Evolutionary conservation across 805 yeast genomes (phyloP).

Genomic region (Candida easanensis): DNA sequence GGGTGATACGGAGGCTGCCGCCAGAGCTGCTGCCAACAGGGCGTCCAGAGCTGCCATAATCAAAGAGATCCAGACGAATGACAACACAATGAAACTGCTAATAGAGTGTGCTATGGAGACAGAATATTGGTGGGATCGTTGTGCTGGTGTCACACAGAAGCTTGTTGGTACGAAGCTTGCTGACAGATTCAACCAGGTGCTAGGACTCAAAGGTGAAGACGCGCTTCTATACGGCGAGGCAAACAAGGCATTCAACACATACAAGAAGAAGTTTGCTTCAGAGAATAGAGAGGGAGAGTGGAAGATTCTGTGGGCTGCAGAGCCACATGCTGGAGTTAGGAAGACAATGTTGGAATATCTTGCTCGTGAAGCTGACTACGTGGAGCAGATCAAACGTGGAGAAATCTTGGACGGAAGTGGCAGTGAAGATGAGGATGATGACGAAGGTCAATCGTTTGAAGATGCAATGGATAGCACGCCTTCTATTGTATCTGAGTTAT

Average conservation of each 20-base stretch:
- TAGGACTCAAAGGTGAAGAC: background rate
- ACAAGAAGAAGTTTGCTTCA: background rate
- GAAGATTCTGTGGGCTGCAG: background rate
- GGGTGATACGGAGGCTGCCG: background rate
- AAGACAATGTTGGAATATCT: slow-evolving; percentile 1
- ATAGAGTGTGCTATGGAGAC: slow-evolving; percentile 1
- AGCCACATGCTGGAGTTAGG: background rate
- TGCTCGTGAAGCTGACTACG: background rate
- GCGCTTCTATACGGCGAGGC: background rate
- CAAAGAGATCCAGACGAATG: slow-evolving; percentile 1
- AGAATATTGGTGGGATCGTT: background rate
- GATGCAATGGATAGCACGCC: too few relatives aligned
- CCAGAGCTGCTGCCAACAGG: background rate
- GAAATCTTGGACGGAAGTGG: background rate
- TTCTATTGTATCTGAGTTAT: too few relatives aligned
- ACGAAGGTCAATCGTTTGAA: too few relatives aligned
- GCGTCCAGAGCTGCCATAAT: slow-evolving; percentile 4
- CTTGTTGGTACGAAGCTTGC: background rate
- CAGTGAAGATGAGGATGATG: background rate
- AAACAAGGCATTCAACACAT: background rate
- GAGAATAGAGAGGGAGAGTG: background rate
- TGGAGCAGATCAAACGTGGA: background rate
- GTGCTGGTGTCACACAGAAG: background rate
- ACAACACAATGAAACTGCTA: background rate
- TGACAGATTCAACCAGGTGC: background rate